These are phyloP conservation scores for Eucalyptus fibrosa DNA, from an alignment of 345 rosid genomes.

Conservation along the genomic window DNA sequence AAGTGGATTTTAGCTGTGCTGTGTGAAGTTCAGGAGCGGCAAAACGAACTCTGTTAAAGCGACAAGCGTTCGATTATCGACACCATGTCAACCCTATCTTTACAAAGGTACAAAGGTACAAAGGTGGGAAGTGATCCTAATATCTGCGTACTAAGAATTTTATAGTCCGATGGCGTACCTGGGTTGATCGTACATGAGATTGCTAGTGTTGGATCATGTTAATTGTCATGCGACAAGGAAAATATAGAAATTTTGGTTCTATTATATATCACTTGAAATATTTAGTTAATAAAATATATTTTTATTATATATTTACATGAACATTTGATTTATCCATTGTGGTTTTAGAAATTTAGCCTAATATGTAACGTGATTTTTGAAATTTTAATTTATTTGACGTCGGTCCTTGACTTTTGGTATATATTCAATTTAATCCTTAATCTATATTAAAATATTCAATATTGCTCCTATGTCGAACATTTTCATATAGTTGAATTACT, in stretches of 20 bases:
- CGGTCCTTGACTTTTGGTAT: fast-evolving
- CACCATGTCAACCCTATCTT: neutral
- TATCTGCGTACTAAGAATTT: neutral
- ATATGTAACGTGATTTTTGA: neutral
- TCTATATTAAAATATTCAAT: too few species aligned
- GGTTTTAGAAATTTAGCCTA: neutral
- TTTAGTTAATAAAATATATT: too few species aligned
- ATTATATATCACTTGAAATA: neutral
- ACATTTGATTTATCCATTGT: neutral
- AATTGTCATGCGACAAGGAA: neutral
- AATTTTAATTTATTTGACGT: too few species aligned
- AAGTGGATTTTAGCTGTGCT: neutral
- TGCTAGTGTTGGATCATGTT: neutral
- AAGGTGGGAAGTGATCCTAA: neutral
- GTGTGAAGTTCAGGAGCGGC: neutral
- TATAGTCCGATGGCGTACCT: neutral
- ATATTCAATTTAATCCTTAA: too few species aligned
- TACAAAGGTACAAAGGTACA: neutral
- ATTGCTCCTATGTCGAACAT: too few species aligned
- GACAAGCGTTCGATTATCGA: neutral
- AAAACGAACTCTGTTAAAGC: neutral
- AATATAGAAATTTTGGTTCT: too few species aligned
- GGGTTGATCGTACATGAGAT: neutral
- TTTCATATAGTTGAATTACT: fast-evolving
- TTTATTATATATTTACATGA: too few species aligned